Evolutionary conservation across 495 filamentous ascomycete genomes (phyloP).

Genomic region (Hypoxylon fragiforme): DNA sequence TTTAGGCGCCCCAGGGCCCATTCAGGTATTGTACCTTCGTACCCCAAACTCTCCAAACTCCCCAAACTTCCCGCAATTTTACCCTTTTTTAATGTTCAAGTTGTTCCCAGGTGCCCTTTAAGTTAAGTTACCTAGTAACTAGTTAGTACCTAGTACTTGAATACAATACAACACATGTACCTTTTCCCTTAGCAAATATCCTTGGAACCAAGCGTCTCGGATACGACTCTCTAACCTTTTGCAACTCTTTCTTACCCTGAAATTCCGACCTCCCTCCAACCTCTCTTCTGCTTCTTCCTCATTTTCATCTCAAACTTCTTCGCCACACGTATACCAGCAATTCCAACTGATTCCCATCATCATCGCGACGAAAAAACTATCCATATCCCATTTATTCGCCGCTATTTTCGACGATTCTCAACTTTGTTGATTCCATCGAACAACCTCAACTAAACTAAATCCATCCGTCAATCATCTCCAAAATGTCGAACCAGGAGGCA

Average conservation of each 20-base stretch:
- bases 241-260: slow-evolving; percentile 25
- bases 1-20: not conserved
- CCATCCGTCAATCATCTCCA: slow-evolving; percentile 39
- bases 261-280: slow-evolving; percentile 34
- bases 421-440: slow-evolving; percentile 4
- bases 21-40: slow-evolving; percentile 10
- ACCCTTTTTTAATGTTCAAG: too few species aligned
- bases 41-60: slow-evolving; percentile 2
- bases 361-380: slow-evolving; percentile 11
- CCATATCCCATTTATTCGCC: slow-evolving; percentile 16
- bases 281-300: slow-evolving; percentile 12
- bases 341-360: slow-evolving; percentile 19
- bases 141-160: too few species aligned
- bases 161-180: not conserved
- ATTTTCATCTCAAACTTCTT: slow-evolving; percentile 16
- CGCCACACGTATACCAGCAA: slow-evolving; percentile 29
- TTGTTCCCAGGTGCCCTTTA: too few species aligned
- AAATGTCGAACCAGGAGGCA: slow-evolving; percentile 71
- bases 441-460: slow-evolving; percentile 15
- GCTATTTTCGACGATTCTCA: slow-evolving; percentile 2
- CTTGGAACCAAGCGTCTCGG: slow-evolving; percentile 30
- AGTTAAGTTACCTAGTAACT: too few species aligned
- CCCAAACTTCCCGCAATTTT: too few species aligned
- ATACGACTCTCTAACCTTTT: slow-evolving; percentile 31
- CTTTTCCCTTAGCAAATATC: not conserved